These are phyloP conservation scores for Stemphylium vesicarium DNA, from an alignment of 2,329 filamentous ascomycete species.

Conservation along the genomic window DNA sequence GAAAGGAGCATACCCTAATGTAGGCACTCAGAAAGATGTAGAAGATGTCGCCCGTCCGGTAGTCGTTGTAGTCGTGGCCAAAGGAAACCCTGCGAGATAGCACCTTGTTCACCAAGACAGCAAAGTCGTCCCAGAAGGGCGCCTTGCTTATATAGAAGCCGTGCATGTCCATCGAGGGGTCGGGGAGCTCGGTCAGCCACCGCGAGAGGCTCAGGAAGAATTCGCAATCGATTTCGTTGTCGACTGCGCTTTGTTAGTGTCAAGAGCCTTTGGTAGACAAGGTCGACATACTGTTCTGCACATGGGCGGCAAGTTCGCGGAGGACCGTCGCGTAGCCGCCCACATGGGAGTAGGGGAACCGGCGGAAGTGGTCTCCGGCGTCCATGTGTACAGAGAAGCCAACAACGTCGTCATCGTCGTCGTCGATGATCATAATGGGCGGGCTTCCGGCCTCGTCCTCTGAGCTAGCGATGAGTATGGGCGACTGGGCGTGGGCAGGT, in stretches of 20 bases:
- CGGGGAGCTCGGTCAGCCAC: conserved; percentile 41
- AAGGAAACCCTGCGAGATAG: conserved; percentile 38
- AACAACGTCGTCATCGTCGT: conserved; percentile 36
- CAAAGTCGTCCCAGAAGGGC: conserved; percentile 46
- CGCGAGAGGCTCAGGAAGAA: conserved; percentile 32
- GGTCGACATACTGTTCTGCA: conserved; percentile 32
- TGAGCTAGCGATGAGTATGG: conserved; percentile 24
- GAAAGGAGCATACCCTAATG: conserved; percentile 31
- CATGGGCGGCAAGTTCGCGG: conserved; percentile 31
- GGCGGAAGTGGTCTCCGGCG: conserved; percentile 37
- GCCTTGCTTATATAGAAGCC: conserved; percentile 36
- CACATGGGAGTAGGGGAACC: conserved; percentile 38
- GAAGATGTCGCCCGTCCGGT: conserved; percentile 33
- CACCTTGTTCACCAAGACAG: conserved; percentile 34
- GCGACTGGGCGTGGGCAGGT: conserved; percentile 15
- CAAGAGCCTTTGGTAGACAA: background rate
- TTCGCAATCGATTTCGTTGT: conserved; percentile 23
- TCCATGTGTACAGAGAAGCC: conserved; percentile 28
- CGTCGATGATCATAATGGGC: conserved; percentile 49
- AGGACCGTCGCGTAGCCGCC: conserved; percentile 28
- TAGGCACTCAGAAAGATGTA: conserved; percentile 39
- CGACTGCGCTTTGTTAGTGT: conserved; percentile 27
- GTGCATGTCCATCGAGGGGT: conserved; percentile 23
- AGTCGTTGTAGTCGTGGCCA: conserved; percentile 35
- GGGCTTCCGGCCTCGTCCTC: conserved; percentile 32